Conservation (phyloP, 2,329 filamentous ascomycete genomes). For the Dissoconium aciculare region DNA sequence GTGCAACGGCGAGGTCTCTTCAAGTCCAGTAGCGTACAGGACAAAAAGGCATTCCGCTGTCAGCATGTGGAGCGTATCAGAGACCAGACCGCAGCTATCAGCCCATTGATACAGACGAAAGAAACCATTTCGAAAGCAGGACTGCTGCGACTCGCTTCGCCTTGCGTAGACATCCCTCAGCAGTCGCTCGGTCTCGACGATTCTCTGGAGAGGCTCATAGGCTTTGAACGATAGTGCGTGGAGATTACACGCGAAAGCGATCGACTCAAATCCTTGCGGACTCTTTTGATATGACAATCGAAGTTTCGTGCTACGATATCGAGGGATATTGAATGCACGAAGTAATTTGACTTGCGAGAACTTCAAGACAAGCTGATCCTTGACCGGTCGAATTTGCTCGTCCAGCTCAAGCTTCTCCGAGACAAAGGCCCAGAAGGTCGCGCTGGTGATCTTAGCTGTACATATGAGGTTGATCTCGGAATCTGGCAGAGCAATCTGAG, state of each 20-base stretch:
- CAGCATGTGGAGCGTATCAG: too few species aligned
- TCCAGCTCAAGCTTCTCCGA: background rate
- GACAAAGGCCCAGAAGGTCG: background rate
- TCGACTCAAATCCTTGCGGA: background rate
- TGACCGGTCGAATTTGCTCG: background rate
- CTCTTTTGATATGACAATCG: background rate
- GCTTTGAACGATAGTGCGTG: constrained; percentile 1
- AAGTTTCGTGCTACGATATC: background rate
- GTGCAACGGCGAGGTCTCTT: too few species aligned
- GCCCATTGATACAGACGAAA: constrained; percentile 1
- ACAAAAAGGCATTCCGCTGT: too few species aligned
- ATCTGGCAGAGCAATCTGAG: background rate
- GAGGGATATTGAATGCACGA: background rate
- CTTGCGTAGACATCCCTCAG: background rate
- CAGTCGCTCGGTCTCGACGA: background rate
- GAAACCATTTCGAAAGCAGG: background rate
- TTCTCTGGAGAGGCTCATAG: background rate
- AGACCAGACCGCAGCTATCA: background rate
- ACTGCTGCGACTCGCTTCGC: background rate
- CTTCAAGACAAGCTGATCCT: background rate
- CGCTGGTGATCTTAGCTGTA: background rate
- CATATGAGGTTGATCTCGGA: background rate
- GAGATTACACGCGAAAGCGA: too few species aligned
- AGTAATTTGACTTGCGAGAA: background rate
- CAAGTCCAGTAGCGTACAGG: too few species aligned